These are phyloP conservation scores for Endothia cerciana DNA, from an alignment of 2,329 filamentous ascomycete species.

Conservation along the genomic window DNA sequence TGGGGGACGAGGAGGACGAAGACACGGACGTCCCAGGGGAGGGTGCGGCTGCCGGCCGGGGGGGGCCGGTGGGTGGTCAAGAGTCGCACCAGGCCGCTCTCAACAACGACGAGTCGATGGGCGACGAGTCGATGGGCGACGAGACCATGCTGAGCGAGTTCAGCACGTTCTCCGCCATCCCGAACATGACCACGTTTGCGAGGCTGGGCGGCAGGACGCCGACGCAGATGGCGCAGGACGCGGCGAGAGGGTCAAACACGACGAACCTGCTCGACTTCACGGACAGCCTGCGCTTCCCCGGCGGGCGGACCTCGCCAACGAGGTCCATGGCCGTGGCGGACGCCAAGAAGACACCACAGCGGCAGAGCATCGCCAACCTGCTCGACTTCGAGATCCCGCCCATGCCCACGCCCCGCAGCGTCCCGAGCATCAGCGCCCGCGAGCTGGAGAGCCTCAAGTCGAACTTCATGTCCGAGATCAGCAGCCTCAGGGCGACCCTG, in stretches of 20 bases:
- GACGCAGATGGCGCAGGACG: conserved; percentile 30
- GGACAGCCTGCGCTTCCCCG: conserved; percentile 63
- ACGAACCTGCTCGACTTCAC: conserved; percentile 89
- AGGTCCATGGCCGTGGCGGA: conserved; percentile 40
- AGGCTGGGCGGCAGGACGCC: conserved; percentile 59
- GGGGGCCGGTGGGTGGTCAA: conserved; percentile 17
- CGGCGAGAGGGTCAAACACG: conserved; percentile 55
- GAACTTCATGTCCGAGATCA: conserved; percentile 87
- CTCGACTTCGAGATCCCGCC: conserved; percentile 95
- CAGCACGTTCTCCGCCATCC: conserved; percentile 87
- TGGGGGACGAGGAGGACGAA: conserved; percentile 34
- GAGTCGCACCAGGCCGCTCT: conserved; percentile 28
- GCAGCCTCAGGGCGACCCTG: conserved; percentile 87
- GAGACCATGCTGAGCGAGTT: conserved; percentile 81
- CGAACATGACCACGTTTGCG: conserved; percentile 83
- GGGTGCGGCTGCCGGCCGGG: conserved; percentile 32
- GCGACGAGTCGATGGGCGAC: conserved; percentile 64
- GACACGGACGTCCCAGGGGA: conserved; percentile 36
- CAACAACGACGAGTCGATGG: conserved; percentile 31
- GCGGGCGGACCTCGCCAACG: conserved; percentile 41
- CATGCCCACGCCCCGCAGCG: conserved; percentile 85
- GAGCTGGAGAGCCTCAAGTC: conserved; percentile 94
- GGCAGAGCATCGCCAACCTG: conserved; percentile 64
- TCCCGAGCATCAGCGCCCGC: conserved; percentile 87
- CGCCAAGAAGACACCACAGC: conserved; percentile 50